Evolutionary conservation across 352 stramenopile genomes (phyloP), one percentile per base, ranked within the genome.

Genomic region (Phytophthora syringae): DNA sequence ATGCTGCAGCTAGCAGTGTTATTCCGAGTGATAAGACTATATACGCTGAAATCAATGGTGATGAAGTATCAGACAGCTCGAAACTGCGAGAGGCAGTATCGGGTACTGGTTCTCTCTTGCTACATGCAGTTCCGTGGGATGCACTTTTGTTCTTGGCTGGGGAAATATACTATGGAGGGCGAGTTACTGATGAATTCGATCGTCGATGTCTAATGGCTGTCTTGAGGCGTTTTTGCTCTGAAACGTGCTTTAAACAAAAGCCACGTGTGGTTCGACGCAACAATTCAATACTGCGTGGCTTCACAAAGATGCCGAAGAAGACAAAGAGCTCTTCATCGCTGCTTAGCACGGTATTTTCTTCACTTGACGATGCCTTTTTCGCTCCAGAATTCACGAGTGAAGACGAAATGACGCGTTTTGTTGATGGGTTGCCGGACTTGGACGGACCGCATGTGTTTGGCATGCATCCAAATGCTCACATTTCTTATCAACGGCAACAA

Each of bases 161-260:
- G 0, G 82, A 95, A 51, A 90, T 93, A 22, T 92, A 92, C 56
- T 95, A 95, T 22, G 87, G 87, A 30, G 87, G 86, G 0, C 77
- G 87, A 18, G 84, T 95, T 18, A 95, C 87, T 2, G 87, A 95
- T 54, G 86, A 94, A 45, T 93, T 90, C 32, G 86, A 94, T 60
- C 84, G 84, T 0, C 78, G 83, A 1, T 92, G 82, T 30, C 65
- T 94, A 2, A 80, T 89, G 67, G 63, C 82, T 0, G 93, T 88
- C 21, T 63, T 95, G 5, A 74, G 70, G 2, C 79, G 82, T 4
- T 94, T 93, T 53, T 91, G 76, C 24, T 92, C 80, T 0, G 55
- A 62, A 18, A 2, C 30, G 2, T 64, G 52, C 15, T 58, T 64
- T 18, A 62, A 37, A n/a, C 18, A 39, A 7, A 50, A 52, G 34